Conservation (phyloP, 1,284 basidiomycete species). For the Dichomitus squalens region DNA sequence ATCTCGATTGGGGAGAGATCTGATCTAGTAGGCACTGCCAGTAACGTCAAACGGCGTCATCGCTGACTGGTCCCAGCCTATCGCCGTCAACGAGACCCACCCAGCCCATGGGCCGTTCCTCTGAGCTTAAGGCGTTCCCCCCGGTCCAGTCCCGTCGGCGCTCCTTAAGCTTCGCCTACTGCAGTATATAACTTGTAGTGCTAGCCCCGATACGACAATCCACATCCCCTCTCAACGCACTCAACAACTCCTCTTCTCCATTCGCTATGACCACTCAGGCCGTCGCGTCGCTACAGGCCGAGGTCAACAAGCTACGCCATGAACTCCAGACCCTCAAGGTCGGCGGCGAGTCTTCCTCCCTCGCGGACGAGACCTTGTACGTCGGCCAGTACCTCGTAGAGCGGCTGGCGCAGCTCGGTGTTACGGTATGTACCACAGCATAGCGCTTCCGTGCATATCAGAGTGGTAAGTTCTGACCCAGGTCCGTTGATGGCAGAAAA, state of each 20-base stretch:
- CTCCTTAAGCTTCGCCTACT: neutral
- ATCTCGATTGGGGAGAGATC: neutral
- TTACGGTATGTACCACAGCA: constrained; percentile 50
- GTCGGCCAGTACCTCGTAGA: constrained; percentile 74
- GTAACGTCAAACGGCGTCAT: neutral
- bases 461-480: neutral
- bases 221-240: constrained; percentile 5
- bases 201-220: neutral
- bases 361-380: constrained; percentile 50
- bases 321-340: constrained; percentile 49
- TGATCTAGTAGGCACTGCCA: neutral
- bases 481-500: constrained; percentile 42
- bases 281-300: constrained; percentile 45
- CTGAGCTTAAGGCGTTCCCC: too few species aligned
- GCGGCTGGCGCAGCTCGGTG: constrained; percentile 68
- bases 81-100: neutral
- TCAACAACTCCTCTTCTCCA: neutral
- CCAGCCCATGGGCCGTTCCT: neutral
- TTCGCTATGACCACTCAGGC: constrained; percentile 25
- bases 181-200: constrained; percentile 4
- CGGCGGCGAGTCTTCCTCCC: constrained; percentile 25
- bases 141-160: neutral
- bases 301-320: constrained; percentile 56
- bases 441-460: too few species aligned
- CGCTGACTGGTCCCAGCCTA: neutral